Evolutionary conservation across 495 filamentous ascomycete species (phyloP).

Genomic region (Hypoxylon fragiforme): DNA sequence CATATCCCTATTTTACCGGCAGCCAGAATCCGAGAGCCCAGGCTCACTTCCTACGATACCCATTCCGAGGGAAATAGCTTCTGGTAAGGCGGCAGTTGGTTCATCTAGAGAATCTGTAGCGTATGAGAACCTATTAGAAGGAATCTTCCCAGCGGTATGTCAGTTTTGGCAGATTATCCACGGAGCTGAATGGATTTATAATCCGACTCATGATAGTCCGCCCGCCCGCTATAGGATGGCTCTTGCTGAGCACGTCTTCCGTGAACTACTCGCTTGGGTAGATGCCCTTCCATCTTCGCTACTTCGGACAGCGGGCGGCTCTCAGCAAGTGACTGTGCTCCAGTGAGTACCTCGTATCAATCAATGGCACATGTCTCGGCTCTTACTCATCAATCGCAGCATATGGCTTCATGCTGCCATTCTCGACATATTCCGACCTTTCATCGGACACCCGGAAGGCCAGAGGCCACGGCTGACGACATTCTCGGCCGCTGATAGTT

Average conservation of each 20-base stretch:
- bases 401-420: conserved; percentile 37
- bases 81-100: neutral
- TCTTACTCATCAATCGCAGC: conserved; percentile 14
- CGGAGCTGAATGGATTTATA: conserved; percentile 31
- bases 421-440: conserved; percentile 32
- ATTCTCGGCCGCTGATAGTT: conserved; percentile 19
- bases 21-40: conserved; percentile 24
- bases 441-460: conserved; percentile 3
- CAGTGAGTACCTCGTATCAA: conserved; percentile 12
- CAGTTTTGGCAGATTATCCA: conserved; percentile 28
- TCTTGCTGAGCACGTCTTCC: conserved; percentile 29
- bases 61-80: conserved; percentile 17
- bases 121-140: neutral
- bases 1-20: conserved; percentile 28
- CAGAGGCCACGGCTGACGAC: conserved; percentile 15
- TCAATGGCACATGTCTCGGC: neutral
- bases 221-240: conserved; percentile 4
- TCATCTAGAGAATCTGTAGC: neutral
- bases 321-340: conserved; percentile 27
- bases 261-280: conserved; percentile 30
- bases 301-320: conserved; percentile 4
- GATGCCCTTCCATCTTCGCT: conserved; percentile 19
- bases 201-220: conserved; percentile 6
- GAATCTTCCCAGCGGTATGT: conserved; percentile 22
- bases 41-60: conserved; percentile 17